phyloP scores from a whole-genome alignment of 108 stramenopile genomes.

The Nitzschia palea region DNA sequence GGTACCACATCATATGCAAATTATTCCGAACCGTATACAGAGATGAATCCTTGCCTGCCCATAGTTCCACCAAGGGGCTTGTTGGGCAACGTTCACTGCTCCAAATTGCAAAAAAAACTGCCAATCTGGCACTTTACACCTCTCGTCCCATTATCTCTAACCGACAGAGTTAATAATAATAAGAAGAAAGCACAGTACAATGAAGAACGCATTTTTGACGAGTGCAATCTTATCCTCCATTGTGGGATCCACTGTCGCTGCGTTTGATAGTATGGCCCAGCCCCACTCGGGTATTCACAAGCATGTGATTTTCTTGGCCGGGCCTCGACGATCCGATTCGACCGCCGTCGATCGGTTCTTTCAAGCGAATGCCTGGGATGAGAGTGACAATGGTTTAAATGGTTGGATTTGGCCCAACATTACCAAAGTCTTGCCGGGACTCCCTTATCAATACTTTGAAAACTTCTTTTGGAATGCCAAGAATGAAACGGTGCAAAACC shows the following conservation, averaged over 20 bases:
- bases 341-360: conserved; percentile 17
- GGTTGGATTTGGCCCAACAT: conserved; percentile 27
- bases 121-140: too few species aligned
- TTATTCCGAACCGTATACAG: too few species aligned
- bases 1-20: too few species aligned
- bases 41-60: too few species aligned
- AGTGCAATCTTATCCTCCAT: background rate
- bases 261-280: too few species aligned
- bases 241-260: background rate
- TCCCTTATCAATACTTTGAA: conserved; percentile 3
- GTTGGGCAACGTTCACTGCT: too few species aligned
- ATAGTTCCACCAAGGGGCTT: too few species aligned
- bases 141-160: too few species aligned
- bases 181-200: background rate
- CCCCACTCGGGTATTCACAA: too few species aligned
- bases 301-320: conserved; percentile 27
- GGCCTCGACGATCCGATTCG: conserved; percentile 24
- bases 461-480: conserved; percentile 16
- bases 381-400: background rate
- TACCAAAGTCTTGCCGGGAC: conserved; percentile 11
- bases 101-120: too few species aligned
- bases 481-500: background rate
- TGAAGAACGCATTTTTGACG: background rate
- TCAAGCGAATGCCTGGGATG: background rate
- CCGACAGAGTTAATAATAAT: too few species aligned